Evolutionary conservation across 345 rosid species (phyloP), one percentile per base, ranked within the genome.

Genomic region (Eucalyptus virginea): DNA sequence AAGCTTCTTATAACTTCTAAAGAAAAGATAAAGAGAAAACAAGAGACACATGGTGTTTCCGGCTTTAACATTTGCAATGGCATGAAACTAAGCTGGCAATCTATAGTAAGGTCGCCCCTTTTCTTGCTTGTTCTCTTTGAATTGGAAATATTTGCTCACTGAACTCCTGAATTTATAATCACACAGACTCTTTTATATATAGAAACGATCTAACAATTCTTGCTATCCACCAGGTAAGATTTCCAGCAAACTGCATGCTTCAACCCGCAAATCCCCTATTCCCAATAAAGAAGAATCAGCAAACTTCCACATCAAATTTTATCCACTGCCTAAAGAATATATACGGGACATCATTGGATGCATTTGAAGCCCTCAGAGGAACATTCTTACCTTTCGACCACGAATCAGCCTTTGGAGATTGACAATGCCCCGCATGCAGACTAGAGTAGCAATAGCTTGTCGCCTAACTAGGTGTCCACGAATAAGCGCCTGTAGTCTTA

Each of bases 391-490:
- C 60, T 50, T 88, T 88, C 26, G 89, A 49, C 89, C 86, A 88
- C 89, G 89, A 49, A 88, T 69, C 86, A 88, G 19, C 89, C 62
- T 88, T 72, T 86, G 90, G 52, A 56, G 60, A 65, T 30, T 62
- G 56, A 86, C 88, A 42, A 47, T 44, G 67, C 50, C 88, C 42
- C 81, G 87, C 60, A 56, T 45, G 62, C 93, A 88, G 50, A 83
- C 89, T 30, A 92, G 72, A 47, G 94, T 90, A 2, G 91, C 89
- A 88, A 88, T 88, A 86, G 93, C 93, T 86, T 91, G 93, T 81
- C 92, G 93, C 89, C 93, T 92, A 42, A 94, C 93, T 86, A 92
- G 87, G 89, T 94, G 94, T 67, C 95, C 94, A 40, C 95, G 92
- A 81, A 94, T 89, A 90, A 93, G 60, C 24, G 95, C 91, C 86